phyloP scores from a whole-genome alignment of 192 early-diverging fungal species.

The Coemansia sp. region DNA sequence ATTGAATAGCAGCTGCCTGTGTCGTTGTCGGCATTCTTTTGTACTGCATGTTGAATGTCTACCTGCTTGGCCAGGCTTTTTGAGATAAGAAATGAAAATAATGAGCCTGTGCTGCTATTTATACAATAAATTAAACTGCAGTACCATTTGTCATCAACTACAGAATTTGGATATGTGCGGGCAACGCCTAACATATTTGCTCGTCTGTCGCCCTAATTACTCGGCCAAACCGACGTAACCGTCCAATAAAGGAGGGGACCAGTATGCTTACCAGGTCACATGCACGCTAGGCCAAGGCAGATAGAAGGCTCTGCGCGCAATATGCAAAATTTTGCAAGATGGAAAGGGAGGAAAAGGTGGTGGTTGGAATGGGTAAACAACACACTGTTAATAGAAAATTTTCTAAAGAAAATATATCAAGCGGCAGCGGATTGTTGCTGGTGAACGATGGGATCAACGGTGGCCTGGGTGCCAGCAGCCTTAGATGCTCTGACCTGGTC shows the following conservation, averaged over 20 bases:
- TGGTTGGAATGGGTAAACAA: too few relatives aligned
- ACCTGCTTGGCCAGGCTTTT: not conserved
- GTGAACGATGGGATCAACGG: not conserved
- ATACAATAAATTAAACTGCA: not conserved
- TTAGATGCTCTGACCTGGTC: conserved; percentile 57
- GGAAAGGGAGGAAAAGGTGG: too few relatives aligned
- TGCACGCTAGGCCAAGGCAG: too few relatives aligned
- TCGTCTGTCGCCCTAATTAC: conserved; percentile 6
- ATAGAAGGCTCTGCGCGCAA: too few relatives aligned
- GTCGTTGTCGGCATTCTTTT: too few relatives aligned
- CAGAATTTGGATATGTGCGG: conserved; percentile 6
- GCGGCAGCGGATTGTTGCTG: not conserved
- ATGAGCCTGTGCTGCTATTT: not conserved
- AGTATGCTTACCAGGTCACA: too few relatives aligned
- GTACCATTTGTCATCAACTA: not conserved
- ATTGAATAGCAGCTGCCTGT: too few relatives aligned
- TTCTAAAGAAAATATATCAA: not conserved
- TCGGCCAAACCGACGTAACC: conserved; percentile 10
- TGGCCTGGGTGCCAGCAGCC: conserved; percentile 12
- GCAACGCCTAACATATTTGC: conserved; percentile 1
- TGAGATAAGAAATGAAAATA: not conserved
- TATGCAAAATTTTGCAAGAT: too few relatives aligned
- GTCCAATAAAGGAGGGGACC: too few relatives aligned
- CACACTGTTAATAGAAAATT: not conserved
- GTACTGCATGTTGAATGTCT: too few relatives aligned